Percentiles rank a stretch among this genome's conserved stretches.
Conservation (phyloP, 2,329 filamentous ascomycete species). For the Talaromyces pinophilus region DNA sequence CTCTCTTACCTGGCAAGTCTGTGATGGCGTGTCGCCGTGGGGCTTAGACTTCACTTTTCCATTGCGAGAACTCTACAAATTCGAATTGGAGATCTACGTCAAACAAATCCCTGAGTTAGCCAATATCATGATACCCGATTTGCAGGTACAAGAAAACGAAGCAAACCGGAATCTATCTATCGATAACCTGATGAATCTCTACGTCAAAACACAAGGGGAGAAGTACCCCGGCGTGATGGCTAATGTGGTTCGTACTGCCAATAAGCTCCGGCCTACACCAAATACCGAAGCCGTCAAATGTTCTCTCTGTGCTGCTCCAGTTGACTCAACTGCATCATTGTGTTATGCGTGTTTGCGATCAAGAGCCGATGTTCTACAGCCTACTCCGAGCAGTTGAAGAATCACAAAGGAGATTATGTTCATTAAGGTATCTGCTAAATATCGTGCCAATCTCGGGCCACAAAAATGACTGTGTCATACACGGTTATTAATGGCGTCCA, state of each 20-base stretch:
- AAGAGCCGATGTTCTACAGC: constrained; percentile 16
- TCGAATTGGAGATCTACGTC: constrained; percentile 72
- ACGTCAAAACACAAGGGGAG: constrained; percentile 81
- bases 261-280: constrained; percentile 64
- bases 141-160: constrained; percentile 38
- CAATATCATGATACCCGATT: constrained; percentile 49
- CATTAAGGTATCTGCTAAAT: constrained; percentile 22
- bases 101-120: constrained; percentile 55
- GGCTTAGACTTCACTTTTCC: constrained; percentile 72
- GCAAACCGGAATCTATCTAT: constrained; percentile 70
- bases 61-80: constrained; percentile 78
- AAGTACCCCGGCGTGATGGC: constrained; percentile 89
- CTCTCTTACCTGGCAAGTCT: constrained; percentile 76
- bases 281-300: constrained; percentile 51
- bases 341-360: constrained; percentile 51
- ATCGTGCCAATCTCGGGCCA: not conserved
- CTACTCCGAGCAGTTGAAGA: constrained; percentile 1
- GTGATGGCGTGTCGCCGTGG: constrained; percentile 68
- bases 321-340: constrained; percentile 58
- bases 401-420: constrained; percentile 19
- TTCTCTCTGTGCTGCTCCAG: constrained; percentile 67
- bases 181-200: constrained; percentile 84
- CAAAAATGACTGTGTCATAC: not conserved
- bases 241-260: constrained; percentile 91
- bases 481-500: not conserved